phyloP scores from a whole-genome alignment of 768 basidiomycete species.

The Lyophyllum decastes region DNA sequence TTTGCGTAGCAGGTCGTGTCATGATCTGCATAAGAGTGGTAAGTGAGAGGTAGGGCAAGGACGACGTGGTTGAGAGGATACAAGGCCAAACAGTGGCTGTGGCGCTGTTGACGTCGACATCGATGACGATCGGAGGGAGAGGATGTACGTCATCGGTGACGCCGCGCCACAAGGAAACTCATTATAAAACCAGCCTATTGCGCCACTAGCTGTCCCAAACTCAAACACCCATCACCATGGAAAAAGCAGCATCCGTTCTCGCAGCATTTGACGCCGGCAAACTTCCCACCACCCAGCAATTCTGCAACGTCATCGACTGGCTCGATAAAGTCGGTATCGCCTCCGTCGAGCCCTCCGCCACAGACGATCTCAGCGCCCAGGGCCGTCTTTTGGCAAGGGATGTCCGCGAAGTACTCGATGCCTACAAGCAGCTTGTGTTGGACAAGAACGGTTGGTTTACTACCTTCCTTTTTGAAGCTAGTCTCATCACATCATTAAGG shows the following conservation, averaged over 20 bases:
- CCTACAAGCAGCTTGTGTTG: constrained; percentile 53
- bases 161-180: neutral
- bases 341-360: constrained; percentile 37
- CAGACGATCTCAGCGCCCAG: constrained; percentile 51
- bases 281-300: constrained; percentile 62
- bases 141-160: constrained; percentile 15
- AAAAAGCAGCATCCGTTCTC: constrained; percentile 59
- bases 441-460: constrained; percentile 56
- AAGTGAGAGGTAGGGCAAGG: no score
- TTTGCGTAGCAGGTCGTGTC: no score
- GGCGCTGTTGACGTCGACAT: no score
- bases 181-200: neutral
- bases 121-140: no score
- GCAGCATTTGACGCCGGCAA: constrained; percentile 76
- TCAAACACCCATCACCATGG: constrained; percentile 45
- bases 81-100: no score
- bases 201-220: neutral
- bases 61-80: no score
- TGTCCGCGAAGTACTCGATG: constrained; percentile 51
- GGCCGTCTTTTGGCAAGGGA: constrained; percentile 54
- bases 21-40: no score
- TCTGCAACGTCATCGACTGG: constrained; percentile 55
- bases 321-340: constrained; percentile 50
- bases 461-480: neutral
- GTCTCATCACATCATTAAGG: constrained; percentile 32